These are phyloP conservation scores for Clitopilus passeckerianus DNA, from an alignment of 768 basidiomycete species.

Conservation along the genomic window DNA sequence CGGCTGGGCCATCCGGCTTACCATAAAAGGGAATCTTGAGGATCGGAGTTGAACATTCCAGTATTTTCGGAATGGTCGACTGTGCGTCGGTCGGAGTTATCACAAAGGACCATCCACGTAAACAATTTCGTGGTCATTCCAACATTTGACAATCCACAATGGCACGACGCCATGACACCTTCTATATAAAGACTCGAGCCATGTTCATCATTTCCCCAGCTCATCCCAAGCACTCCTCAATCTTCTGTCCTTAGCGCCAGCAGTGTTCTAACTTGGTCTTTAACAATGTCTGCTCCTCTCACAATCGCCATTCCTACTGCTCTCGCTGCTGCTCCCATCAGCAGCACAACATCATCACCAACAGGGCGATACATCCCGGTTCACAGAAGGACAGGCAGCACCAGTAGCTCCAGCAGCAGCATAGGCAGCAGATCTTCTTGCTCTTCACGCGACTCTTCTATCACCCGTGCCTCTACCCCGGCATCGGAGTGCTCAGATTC, in stretches of 20 bases:
- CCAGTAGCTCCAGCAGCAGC: background rate
- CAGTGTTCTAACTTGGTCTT: background rate
- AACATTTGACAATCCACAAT: background rate
- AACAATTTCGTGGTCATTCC: background rate
- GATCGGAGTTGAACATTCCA: background rate
- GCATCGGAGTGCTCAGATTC: slow-evolving; percentile 12
- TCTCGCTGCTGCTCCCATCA: background rate
- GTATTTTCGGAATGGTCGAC: background rate
- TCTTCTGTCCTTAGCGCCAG: slow-evolving; percentile 5
- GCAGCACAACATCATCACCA: slow-evolving; percentile 9
- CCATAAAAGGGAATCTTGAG: background rate
- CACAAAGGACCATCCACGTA: background rate
- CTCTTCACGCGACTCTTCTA: slow-evolving; percentile 4
- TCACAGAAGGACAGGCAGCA: slow-evolving; percentile 25
- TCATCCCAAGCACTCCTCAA: slow-evolving; percentile 3
- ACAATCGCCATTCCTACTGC: slow-evolving; percentile 11
- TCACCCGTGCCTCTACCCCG: slow-evolving; percentile 4
- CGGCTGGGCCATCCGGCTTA: background rate
- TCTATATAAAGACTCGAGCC: slow-evolving; percentile 3
- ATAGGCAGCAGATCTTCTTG: slow-evolving; percentile 12
- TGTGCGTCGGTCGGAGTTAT: background rate
- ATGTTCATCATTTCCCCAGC: slow-evolving; percentile 4
- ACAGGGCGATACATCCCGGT: slow-evolving; percentile 34
- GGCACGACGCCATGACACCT: background rate
- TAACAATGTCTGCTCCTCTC: slow-evolving; percentile 18